Conservation (phyloP, 129 eudicot species). For the Ambrosia artemisiifolia region DNA sequence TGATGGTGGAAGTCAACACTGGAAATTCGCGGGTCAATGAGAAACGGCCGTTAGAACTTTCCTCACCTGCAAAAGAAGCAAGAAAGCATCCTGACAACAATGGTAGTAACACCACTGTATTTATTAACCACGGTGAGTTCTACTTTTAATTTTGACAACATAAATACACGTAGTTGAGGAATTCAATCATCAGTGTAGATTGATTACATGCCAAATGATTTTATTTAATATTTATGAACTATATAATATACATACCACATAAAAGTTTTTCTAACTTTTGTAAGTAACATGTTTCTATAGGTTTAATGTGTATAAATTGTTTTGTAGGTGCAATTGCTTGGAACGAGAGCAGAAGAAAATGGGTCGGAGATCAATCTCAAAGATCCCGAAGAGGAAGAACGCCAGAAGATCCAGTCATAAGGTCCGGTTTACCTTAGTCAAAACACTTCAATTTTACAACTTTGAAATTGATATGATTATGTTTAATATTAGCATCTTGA, state of each 20-base stretch:
- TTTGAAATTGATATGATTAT: too few species aligned
- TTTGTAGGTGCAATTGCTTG: constrained; percentile 55
- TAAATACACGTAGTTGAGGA: background rate
- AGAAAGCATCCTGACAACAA: constrained; percentile 51
- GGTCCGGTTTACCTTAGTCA: constrained; percentile 31
- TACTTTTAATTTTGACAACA: background rate
- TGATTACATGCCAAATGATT: background rate
- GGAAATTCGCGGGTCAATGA: constrained; percentile 41
- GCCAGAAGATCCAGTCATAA: constrained; percentile 62
- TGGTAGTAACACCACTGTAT: constrained; percentile 32
- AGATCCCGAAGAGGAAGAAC: constrained; percentile 38
- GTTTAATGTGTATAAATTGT: background rate
- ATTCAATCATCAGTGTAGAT: background rate
- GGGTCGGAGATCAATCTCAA: constrained; percentile 60
- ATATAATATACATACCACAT: too few species aligned
- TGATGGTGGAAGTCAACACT: constrained; percentile 54
- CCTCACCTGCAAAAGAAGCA: constrained; percentile 31
- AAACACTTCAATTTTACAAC: background rate
- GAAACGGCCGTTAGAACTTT: constrained; percentile 41
- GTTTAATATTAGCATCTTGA: too few species aligned
- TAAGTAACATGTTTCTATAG: background rate
- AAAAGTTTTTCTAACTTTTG: too few species aligned
- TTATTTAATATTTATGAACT: too few species aligned
- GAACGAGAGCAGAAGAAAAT: constrained; percentile 60
- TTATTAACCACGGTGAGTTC: constrained; percentile 58